These are phyloP conservation scores for Endothia cerciana DNA, from an alignment of 2,329 filamentous ascomycete species.

Conservation along the genomic window DNA sequence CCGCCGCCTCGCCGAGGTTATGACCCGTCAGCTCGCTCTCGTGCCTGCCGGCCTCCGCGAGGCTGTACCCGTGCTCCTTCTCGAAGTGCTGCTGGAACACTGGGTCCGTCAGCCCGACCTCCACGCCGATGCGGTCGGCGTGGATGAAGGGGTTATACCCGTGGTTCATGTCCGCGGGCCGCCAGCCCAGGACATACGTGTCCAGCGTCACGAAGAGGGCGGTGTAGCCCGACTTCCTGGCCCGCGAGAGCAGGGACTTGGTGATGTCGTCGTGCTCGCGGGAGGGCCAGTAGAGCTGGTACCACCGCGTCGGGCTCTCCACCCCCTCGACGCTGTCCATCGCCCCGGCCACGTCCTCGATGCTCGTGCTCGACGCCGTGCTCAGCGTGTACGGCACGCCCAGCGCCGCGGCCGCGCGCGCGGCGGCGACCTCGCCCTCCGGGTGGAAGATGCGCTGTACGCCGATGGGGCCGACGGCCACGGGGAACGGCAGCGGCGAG, in stretches of 20 bases:
- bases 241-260: slow-evolving; percentile 51
- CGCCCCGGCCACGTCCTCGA: slow-evolving; percentile 51
- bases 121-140: slow-evolving; percentile 26
- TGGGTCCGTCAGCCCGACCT: slow-evolving; percentile 26
- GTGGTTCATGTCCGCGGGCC: slow-evolving; percentile 43
- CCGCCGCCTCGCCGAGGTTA: slow-evolving; percentile 57
- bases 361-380: slow-evolving; percentile 62
- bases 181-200: slow-evolving; percentile 59
- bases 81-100: slow-evolving; percentile 18
- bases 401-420: slow-evolving; percentile 52
- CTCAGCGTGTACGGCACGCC: slow-evolving; percentile 64
- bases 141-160: slow-evolving; percentile 26
- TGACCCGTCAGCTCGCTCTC: slow-evolving; percentile 52
- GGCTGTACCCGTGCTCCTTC: slow-evolving; percentile 21
- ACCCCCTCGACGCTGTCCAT: slow-evolving; percentile 33
- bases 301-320: slow-evolving; percentile 46
- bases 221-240: slow-evolving; percentile 50
- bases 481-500: slow-evolving; percentile 53
- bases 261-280: slow-evolving; percentile 57
- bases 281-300: slow-evolving; percentile 62
- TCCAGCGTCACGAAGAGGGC: slow-evolving; percentile 64
- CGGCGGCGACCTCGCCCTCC: slow-evolving; percentile 65
- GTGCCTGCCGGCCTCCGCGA: slow-evolving; percentile 42
- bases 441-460: slow-evolving; percentile 67
- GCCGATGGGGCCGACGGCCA: slow-evolving; percentile 67